phyloP scores from a whole-genome alignment of 441 rosid species.

The Flueggea neowawraea region DNA sequence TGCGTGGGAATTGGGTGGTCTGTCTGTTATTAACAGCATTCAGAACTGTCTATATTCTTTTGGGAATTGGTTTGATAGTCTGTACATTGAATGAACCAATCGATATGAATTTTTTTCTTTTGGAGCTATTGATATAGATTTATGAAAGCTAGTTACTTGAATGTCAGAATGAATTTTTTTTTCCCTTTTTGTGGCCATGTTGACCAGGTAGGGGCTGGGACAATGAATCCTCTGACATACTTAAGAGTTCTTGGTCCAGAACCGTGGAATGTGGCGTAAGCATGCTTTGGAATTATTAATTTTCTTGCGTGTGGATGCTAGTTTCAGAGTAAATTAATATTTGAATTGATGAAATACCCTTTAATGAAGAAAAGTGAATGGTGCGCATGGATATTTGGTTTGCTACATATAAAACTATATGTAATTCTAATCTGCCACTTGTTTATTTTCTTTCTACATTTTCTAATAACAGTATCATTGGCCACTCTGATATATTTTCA shows the following conservation, averaged over 20 bases:
- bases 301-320: not conserved
- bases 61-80: too few relatives aligned
- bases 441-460: not conserved
- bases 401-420: not conserved
- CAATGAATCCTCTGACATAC: slow-evolving; percentile 96
- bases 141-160: not conserved
- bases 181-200: not conserved
- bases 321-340: not conserved
- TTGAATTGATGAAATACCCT: not conserved
- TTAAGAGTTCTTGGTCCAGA: slow-evolving; percentile 97
- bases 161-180: not conserved
- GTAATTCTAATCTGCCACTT: too few relatives aligned
- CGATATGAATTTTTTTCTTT: not conserved
- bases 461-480: not conserved
- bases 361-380: not conserved
- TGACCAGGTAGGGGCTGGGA: slow-evolving; percentile 93
- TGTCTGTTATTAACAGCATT: too few relatives aligned
- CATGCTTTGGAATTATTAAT: not conserved
- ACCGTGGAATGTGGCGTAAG: slow-evolving; percentile 98
- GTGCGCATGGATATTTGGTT: not conserved
- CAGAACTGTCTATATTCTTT: too few relatives aligned
- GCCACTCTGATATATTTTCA: slow-evolving; percentile 1
- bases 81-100: too few relatives aligned
- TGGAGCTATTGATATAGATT: not conserved
- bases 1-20: too few relatives aligned